These are phyloP conservation scores for Eucalyptus guilfoylei DNA, from an alignment of 345 rosid species.

Conservation along the genomic window DNA sequence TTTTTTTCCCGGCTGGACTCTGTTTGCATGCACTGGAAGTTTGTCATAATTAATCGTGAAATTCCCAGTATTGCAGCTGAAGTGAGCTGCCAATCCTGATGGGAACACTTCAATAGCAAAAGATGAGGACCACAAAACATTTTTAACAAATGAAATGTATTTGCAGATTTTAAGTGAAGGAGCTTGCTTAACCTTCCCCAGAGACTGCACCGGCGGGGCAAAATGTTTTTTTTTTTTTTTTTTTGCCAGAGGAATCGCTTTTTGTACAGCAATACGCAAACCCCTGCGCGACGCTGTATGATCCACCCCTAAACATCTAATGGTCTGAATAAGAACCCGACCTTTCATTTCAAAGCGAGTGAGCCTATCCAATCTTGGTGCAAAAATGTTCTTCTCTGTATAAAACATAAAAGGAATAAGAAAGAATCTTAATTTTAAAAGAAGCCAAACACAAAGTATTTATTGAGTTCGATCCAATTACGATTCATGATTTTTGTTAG, in stretches of 20 bases:
- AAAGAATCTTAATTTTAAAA: background rate
- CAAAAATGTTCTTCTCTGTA: too few species aligned
- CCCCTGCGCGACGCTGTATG: too few species aligned
- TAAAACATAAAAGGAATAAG: background rate
- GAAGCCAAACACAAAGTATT: background rate
- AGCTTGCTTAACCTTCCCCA: background rate
- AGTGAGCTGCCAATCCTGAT: background rate
- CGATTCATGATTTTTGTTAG: background rate
- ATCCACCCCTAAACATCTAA: too few species aligned
- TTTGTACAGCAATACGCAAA: too few species aligned
- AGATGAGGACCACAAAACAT: background rate
- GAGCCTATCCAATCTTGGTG: too few species aligned
- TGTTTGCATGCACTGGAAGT: background rate
- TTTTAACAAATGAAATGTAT: background rate
- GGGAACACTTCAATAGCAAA: background rate
- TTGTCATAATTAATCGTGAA: background rate
- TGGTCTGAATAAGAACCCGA: too few species aligned
- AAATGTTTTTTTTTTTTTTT: too few species aligned
- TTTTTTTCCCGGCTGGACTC: background rate
- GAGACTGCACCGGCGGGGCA: background rate
- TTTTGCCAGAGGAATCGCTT: too few species aligned
- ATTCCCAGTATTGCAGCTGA: background rate
- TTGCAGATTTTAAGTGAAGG: background rate
- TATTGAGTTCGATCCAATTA: background rate
- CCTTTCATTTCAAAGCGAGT: too few species aligned